A percentile compares a stretch with the other conserved stretches of the same genome.
Evolutionary conservation across 371 early-diverging fungal genomes (phyloP).

Genomic region (Circinella umbellata): DNA sequence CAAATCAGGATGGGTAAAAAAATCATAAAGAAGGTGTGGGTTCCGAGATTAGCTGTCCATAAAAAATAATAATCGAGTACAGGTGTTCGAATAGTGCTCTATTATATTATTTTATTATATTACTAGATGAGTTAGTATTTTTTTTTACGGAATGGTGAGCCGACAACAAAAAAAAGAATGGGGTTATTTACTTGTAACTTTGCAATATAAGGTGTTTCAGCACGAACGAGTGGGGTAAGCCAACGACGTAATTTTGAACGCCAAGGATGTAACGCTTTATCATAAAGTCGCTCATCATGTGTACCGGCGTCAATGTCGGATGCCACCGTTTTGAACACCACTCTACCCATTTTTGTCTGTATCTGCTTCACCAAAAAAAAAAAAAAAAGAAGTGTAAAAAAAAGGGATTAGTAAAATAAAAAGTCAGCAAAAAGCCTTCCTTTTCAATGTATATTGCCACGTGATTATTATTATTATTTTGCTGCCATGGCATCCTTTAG

Average conservation of each 20-base stretch:
- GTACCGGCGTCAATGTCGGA: slow-evolving; percentile 52
- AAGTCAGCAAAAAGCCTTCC: too few relatives aligned
- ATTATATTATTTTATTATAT: background rate
- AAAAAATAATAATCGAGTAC: slow-evolving; percentile 63
- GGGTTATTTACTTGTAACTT: slow-evolving; percentile 56
- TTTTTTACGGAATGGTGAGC: background rate
- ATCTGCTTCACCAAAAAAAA: background rate
- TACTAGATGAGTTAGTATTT: background rate
- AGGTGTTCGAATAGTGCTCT: slow-evolving; percentile 51
- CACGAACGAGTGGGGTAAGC: slow-evolving; percentile 56
- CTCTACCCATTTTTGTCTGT: slow-evolving; percentile 31
- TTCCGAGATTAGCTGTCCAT: slow-evolving; percentile 71
- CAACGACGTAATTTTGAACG: slow-evolving; percentile 56
- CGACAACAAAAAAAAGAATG: background rate
- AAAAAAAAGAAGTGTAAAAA: background rate
- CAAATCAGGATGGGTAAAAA: slow-evolving; percentile 73
- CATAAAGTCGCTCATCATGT: slow-evolving; percentile 51
- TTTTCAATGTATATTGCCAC: too few relatives aligned
- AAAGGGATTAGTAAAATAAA: too few relatives aligned
- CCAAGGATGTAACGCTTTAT: slow-evolving; percentile 46
- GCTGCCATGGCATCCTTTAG: too few relatives aligned
- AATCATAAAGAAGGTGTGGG: slow-evolving; percentile 77
- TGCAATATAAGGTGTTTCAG: slow-evolving; percentile 61
- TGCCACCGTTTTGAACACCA: slow-evolving; percentile 43
- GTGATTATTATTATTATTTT: too few relatives aligned